These are phyloP conservation scores for Yamadazyma kanchanaburiensis DNA, from an alignment of 1,139 yeast species.

Conservation along the genomic window DNA sequence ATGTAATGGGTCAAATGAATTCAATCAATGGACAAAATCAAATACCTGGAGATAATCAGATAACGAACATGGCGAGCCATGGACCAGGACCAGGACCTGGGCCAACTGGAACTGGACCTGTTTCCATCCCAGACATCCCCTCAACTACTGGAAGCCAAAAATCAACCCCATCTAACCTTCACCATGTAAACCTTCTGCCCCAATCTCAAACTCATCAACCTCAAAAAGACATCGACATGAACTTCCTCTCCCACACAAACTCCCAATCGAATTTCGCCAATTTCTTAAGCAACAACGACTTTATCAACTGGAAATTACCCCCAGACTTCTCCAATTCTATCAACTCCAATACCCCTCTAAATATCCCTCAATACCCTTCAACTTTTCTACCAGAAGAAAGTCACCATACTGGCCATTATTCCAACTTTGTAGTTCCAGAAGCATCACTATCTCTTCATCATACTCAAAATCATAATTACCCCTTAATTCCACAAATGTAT, in stretches of 20 bases:
- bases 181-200: too few relatives aligned
- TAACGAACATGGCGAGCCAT: too few relatives aligned
- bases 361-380: not conserved
- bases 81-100: not conserved
- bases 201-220: too few relatives aligned
- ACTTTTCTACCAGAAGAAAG: not conserved
- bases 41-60: not conserved
- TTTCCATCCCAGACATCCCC: not conserved
- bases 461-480: constrained; percentile 11
- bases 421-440: constrained; percentile 7
- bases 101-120: not conserved
- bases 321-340: constrained; percentile 2
- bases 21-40: not conserved
- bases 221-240: too few relatives aligned
- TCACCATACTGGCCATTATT: constrained; percentile 6
- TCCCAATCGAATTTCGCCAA: constrained; percentile 18
- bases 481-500: too few relatives aligned
- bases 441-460: constrained; percentile 10
- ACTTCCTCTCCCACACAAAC: too few relatives aligned
- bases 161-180: too few relatives aligned
- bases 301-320: constrained; percentile 15
- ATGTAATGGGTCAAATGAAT: too few relatives aligned
- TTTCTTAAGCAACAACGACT: constrained; percentile 20
- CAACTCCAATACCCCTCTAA: not conserved
- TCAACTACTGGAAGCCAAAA: not conserved